Evolutionary conservation across 2,329 filamentous ascomycete species (phyloP).

Genomic region (Colletotrichum orbiculare): DNA sequence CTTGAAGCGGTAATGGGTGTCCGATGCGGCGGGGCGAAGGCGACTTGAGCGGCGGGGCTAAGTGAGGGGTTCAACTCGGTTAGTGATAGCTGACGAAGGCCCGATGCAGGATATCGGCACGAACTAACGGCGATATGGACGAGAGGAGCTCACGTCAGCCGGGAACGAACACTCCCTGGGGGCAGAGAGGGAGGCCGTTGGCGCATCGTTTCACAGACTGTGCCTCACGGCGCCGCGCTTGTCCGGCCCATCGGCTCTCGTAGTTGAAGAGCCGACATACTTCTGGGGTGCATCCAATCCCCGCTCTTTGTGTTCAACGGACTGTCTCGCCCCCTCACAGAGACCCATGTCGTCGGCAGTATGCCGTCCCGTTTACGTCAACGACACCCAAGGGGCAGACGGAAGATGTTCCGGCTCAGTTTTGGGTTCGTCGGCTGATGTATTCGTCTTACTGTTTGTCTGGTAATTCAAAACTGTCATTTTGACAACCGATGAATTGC

Average conservation of each 20-base stretch:
- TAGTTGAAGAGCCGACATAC: conserved; percentile 1
- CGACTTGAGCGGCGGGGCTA: conserved; percentile 32
- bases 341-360: conserved; percentile 2
- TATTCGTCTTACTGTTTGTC: too few species aligned
- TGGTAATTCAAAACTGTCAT: too few species aligned
- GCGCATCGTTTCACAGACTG: background rate
- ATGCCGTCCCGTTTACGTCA: conserved; percentile 13
- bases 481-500: too few species aligned
- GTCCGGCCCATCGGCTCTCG: background rate
- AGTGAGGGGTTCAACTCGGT: conserved; percentile 28
- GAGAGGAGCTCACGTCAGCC: conserved; percentile 19
- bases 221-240: background rate
- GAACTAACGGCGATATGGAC: conserved; percentile 1
- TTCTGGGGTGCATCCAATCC: conserved; percentile 28
- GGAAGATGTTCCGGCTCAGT: too few species aligned
- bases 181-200: background rate
- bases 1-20: conserved; percentile 5
- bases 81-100: conserved; percentile 21
- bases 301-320: conserved; percentile 9
- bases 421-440: too few species aligned
- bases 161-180: conserved; percentile 7
- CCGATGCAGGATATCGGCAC: background rate
- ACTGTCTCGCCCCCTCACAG: conserved; percentile 9
- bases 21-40: conserved; percentile 12
- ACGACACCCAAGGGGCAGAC: background rate